A percentile compares a stretch with the other conserved stretches of the same genome.
Evolutionary conservation across 2,329 filamentous ascomycete genomes (phyloP).

Genomic region (Hymenotorrendiella dingleyae): DNA sequence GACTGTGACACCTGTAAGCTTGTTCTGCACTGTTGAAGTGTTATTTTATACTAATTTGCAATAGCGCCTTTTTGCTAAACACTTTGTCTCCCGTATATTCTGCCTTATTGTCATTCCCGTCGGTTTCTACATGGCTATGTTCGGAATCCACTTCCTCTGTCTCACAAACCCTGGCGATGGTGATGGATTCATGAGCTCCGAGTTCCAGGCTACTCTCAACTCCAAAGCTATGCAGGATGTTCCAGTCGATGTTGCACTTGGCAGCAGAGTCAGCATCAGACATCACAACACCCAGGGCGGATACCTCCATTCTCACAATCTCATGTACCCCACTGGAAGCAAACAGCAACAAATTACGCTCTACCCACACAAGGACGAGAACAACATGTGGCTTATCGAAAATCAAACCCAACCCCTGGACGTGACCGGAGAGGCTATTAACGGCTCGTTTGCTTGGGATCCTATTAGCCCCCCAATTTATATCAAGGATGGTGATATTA

Average conservation of each 20-base stretch:
- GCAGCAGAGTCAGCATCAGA: constrained; percentile 78
- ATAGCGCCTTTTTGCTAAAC: constrained; percentile 80
- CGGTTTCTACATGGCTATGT: constrained; percentile 94
- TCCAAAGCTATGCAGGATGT: constrained; percentile 95
- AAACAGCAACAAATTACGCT: constrained; percentile 98
- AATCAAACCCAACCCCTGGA: constrained; percentile 91
- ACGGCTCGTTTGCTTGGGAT: constrained; percentile 82
- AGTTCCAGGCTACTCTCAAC: constrained; percentile 97
- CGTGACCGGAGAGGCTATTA: constrained; percentile 67
- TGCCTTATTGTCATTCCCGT: constrained; percentile 85
- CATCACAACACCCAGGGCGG: constrained; percentile 97
- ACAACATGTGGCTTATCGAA: constrained; percentile 91
- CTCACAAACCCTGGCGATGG: constrained; percentile 92
- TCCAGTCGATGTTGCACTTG: constrained; percentile 83
- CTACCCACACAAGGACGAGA: constrained; percentile 98
- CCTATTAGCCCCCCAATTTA: constrained; percentile 56
- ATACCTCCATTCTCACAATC: constrained; percentile 90
- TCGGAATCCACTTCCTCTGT: constrained; percentile 92
- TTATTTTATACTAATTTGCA: constrained; percentile 21
- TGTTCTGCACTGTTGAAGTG: not conserved
- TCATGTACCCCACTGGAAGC: constrained; percentile 97
- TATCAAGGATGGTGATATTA: constrained; percentile 72
- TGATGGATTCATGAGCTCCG: constrained; percentile 98
- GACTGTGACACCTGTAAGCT: constrained; percentile 68
- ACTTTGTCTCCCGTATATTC: constrained; percentile 85